Evolutionary conservation across 1,139 yeast species (phyloP), one percentile per base, ranked within the genome.

Genomic region (Candida sp.): DNA sequence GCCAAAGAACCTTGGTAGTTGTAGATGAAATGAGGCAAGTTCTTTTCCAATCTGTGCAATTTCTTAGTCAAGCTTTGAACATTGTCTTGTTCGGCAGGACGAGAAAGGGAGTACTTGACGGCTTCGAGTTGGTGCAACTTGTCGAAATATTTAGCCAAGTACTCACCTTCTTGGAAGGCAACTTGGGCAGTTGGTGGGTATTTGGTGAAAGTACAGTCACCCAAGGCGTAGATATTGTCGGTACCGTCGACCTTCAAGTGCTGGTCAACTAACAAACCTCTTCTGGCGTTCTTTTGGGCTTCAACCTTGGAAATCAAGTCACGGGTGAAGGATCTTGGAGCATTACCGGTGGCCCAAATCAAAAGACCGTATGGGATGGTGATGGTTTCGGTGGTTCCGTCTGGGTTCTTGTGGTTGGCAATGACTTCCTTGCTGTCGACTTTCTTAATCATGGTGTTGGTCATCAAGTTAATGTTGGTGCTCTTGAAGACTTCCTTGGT

Each of bases 331-430:
- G 84, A 85, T 72, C 97, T 86, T 57, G 93, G 93, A 55, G 96
- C 94, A 70, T 91, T 92, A 74, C 98, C 98, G 48, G 97, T 93
- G 54, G 98, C 98, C 98, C 98, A 93, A 58, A 93, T 94, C 61
- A 93, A 81, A 65, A 90, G 77, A 65, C 98, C 98, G 69, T 92
- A 70, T 42, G 97, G 97, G 63, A 92, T 77, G 59, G 84, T 87
- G 46, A 81, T 73, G 50, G 76, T 72, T 60, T 81, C 79, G 59
- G 83, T 76, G 40, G 80, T 59, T 12, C 61, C 61, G 49, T 58
- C 61, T 4, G 51, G 47, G 50, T 79, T 74, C 65, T 92, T 90
- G 57, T 81, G 85, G 64, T 83, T 86, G 49, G 96, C 96, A 58
- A 80, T 75, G 58, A 91, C 87, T 46, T 76, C 72, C 63, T 83